Percentiles rank a stretch among this genome's conserved stretches.
phyloP scores from a whole-genome alignment of 108 stramenopile genomes.

The Epithemia pelagica region DNA sequence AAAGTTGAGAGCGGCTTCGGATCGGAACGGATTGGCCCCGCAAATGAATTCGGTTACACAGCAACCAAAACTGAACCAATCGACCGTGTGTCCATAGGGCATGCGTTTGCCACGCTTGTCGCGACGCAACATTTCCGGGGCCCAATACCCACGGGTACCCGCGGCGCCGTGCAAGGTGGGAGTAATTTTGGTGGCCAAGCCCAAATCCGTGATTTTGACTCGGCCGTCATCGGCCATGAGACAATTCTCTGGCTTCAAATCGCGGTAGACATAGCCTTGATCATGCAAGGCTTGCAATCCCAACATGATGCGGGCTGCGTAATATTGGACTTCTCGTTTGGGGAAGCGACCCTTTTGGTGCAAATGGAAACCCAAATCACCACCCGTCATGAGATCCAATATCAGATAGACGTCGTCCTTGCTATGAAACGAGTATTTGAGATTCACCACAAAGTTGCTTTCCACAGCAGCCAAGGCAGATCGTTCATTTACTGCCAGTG shows the following conservation, averaged over 20 bases:
- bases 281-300: conserved; percentile 89
- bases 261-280: conserved; percentile 83
- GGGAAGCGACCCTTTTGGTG: conserved; percentile 71
- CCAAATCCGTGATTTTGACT: conserved; percentile 87
- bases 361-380: conserved; percentile 83
- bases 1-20: conserved; percentile 80
- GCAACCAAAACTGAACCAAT: conserved; percentile 96
- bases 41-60: conserved; percentile 89
- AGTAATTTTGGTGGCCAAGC: conserved; percentile 84
- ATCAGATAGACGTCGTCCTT: conserved; percentile 86
- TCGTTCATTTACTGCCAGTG: conserved; percentile 86
- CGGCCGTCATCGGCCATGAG: conserved; percentile 86
- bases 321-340: conserved; percentile 72
- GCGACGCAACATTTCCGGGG: conserved; percentile 91
- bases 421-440: conserved; percentile 93
- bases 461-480: conserved; percentile 74
- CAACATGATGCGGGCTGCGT: conserved; percentile 87
- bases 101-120: conserved; percentile 78
- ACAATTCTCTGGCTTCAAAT: conserved; percentile 95
- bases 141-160: conserved; percentile 92
- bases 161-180: conserved; percentile 77
- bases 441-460: conserved; percentile 91
- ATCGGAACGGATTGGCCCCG: conserved; percentile 89
- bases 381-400: conserved; percentile 96
- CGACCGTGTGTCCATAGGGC: conserved; percentile 80